phyloP scores from a whole-genome alignment of 257 asterid species.

The Solanum rostratum region DNA sequence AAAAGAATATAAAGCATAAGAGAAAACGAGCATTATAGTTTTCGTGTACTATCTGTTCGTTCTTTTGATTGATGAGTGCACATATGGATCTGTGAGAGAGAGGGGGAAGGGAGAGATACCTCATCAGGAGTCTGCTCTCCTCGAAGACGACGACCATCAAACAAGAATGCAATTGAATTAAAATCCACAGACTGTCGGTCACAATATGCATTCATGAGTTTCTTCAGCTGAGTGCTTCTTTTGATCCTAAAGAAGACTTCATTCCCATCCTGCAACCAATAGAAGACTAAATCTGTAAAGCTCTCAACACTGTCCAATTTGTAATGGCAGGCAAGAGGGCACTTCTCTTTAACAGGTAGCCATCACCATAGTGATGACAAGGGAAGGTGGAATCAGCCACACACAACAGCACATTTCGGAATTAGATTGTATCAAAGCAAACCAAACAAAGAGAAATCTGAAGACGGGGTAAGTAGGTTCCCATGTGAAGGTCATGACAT shows the following conservation, averaged over 20 bases:
- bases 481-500: neutral
- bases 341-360: neutral
- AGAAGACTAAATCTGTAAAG: neutral
- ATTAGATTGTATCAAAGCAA: neutral
- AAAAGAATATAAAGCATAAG: neutral
- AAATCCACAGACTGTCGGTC: conserved; percentile 33
- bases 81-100: neutral
- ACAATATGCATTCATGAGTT: conserved; percentile 36
- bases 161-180: conserved; percentile 26
- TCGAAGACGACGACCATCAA: conserved; percentile 33
- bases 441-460: neutral
- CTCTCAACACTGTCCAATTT: neutral
- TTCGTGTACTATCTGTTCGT: neutral
- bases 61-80: neutral
- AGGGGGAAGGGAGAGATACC: conserved; percentile 3
- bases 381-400: neutral
- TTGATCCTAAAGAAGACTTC: conserved; percentile 34
- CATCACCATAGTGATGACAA: neutral
- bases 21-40: neutral
- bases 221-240: conserved; percentile 30
- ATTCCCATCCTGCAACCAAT: conserved; percentile 24
- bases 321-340: neutral
- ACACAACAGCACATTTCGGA: neutral
- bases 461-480: neutral
- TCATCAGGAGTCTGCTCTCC: conserved; percentile 35